Evolutionary conservation across 306 rosid genomes (phyloP).

Genomic region (Lithocarpus polystachyus): DNA sequence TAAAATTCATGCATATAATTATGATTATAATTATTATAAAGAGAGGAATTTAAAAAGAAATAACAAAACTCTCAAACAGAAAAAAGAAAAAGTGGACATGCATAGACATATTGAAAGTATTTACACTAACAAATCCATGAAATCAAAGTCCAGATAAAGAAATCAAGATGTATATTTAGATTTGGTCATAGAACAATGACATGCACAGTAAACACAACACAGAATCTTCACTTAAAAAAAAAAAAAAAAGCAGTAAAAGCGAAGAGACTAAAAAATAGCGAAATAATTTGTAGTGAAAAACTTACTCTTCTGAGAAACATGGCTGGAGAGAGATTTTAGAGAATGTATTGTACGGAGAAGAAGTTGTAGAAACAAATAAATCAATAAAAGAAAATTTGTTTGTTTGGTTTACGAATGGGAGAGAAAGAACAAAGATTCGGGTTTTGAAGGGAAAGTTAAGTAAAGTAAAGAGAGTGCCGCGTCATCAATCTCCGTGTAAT

Average conservation of each 20-base stretch:
- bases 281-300: slow-evolving; percentile 8
- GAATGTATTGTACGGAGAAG: slow-evolving; percentile 16
- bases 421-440: neutral
- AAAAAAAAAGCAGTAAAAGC: neutral
- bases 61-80: neutral
- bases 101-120: neutral
- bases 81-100: neutral
- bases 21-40: no score
- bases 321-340: slow-evolving; percentile 9
- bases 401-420: neutral
- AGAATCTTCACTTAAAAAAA: no score
- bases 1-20: no score
- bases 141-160: neutral
- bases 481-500: neutral
- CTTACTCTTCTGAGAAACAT: slow-evolving; percentile 70
- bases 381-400: neutral
- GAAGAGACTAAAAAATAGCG: neutral
- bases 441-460: slow-evolving; percentile 2
- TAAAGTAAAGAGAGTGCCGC: neutral
- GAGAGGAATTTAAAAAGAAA: no score
- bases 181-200: neutral
- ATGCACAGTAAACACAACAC: neutral
- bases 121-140: neutral
- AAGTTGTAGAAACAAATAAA: neutral
- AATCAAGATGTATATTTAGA: neutral